Base-by-base conservation (phyloP, 2,329 filamentous ascomycete genomes). In the Fusarium longipes region DNA sequence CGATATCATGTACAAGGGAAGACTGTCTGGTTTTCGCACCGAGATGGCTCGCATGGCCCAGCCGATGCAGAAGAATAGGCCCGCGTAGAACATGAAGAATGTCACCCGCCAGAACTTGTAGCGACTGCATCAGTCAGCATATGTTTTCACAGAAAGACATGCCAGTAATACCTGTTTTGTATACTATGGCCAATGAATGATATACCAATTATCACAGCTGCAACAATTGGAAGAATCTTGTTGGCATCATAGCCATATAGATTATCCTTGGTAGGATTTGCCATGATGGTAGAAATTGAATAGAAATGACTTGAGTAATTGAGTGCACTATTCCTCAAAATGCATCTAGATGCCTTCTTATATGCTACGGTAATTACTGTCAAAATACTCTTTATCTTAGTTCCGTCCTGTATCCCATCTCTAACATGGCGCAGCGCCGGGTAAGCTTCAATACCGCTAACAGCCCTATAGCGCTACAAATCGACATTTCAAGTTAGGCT, bases 71-170 rank as follows among this genome's bases (percentile, higher is more conserved):
- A 72, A 73, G 54, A 73, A 69, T 2, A 73, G 33, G 10, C 71
- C 65, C 5, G 58, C 70, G 7, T 73, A 73, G 42, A 73, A 72
- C 65, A 73, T 70, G 56, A 73, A 73, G 60, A 73, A 73, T 6
- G 70, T 73, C 1, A 73, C 69, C 22, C 67, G 40, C 71, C 71
- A 73, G 18, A 72, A 73, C 11, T 65, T 70, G 32, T 73, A 73
- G 22, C 57, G 64, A 11, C 70, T 73, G 4, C 4, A 5, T 3
- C 12, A 12, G 40, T 69, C 20, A 67, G 58, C 8, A 25, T 17
- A 2, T 25, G 7, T 6, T n/a, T 0, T 2, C n/a, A 4, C 9
- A 7, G 6, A 0, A 20, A 22, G 5, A 2, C 6, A 4, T 18
- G 15, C 3, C 20, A 2, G 5, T 3, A 17, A 9, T 14, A 66